phyloP scores from a whole-genome alignment of 768 basidiomycete genomes.

The Dioszegia aurantiaca region DNA sequence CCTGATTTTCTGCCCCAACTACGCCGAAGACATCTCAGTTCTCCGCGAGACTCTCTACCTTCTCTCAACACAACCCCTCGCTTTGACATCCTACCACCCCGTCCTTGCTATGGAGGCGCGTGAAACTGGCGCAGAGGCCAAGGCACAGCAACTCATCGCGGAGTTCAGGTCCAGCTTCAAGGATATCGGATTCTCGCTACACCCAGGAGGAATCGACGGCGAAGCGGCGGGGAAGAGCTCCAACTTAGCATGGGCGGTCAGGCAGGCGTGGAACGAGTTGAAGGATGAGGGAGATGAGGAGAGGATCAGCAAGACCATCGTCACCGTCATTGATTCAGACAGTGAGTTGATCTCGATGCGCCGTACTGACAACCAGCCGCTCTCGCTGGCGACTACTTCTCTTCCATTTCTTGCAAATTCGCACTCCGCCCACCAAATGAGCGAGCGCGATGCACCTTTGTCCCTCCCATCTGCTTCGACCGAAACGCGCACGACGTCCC shows the following conservation, averaged over 20 bases:
- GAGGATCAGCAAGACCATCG: conserved; percentile 26
- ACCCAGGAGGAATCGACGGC: conserved; percentile 34
- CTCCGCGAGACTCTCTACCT: conserved; percentile 40
- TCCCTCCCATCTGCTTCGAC: conserved; percentile 38
- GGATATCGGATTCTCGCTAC: conserved; percentile 42
- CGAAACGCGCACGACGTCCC: conserved; percentile 38
- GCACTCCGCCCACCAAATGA: conserved; percentile 25
- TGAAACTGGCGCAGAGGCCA: conserved; percentile 32
- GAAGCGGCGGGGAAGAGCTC: conserved; percentile 43
- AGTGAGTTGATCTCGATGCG: conserved; percentile 18
- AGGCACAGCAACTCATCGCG: conserved; percentile 34
- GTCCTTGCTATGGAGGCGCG: conserved; percentile 44
- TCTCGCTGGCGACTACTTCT: conserved; percentile 45
- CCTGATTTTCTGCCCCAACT: conserved; percentile 37
- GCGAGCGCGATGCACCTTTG: conserved; percentile 23
- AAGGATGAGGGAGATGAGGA: conserved; percentile 26
- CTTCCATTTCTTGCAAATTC: conserved; percentile 34
- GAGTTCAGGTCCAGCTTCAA: conserved; percentile 39
- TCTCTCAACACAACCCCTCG: conserved; percentile 42
- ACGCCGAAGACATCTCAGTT: conserved; percentile 31
- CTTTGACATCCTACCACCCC: conserved; percentile 35
- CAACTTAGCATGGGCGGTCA: conserved; percentile 43
- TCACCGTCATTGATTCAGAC: conserved; percentile 42
- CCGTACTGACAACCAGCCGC: conserved; percentile 17
- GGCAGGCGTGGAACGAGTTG: conserved; percentile 26